Percentiles rank a stretch among this genome's conserved stretches.
These are phyloP conservation scores for Euphorbia peplus DNA, from an alignment of 345 rosid genomes.

Conservation along the genomic window DNA sequence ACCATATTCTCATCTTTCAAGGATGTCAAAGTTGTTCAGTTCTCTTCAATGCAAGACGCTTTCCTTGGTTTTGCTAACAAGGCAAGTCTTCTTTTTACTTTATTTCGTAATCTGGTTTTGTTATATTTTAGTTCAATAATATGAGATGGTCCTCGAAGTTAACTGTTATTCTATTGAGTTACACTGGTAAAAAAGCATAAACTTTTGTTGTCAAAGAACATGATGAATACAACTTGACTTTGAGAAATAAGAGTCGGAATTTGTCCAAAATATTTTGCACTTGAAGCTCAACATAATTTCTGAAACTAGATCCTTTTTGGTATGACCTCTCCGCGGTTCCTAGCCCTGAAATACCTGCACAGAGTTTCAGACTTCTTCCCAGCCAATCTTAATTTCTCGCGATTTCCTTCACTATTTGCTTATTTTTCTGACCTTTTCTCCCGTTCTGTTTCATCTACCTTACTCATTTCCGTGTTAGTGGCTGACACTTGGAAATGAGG, in stretches of 20 bases:
- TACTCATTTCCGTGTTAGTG: neutral
- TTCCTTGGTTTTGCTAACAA: conserved; percentile 70
- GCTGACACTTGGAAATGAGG: neutral
- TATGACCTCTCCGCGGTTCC: neutral
- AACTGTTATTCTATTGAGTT: neutral
- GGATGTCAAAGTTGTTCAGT: conserved; percentile 77
- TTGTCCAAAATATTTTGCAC: neutral
- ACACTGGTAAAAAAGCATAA: neutral
- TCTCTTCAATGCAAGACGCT: conserved; percentile 86
- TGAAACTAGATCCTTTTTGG: neutral
- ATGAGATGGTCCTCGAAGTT: neutral
- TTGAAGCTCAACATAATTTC: neutral
- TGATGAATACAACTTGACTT: neutral
- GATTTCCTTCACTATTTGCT: too few relatives aligned
- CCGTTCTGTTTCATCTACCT: neutral
- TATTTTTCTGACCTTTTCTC: neutral
- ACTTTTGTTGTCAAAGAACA: neutral
- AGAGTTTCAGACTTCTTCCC: neutral
- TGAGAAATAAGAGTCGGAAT: neutral
- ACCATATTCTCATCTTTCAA: conserved; percentile 61
- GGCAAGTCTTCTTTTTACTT: conserved; percentile 39
- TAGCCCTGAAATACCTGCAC: neutral
- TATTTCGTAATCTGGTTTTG: neutral
- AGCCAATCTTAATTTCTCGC: neutral
- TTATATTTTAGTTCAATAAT: neutral